phyloP scores from a whole-genome alignment of 2,329 filamentous ascomycete species.

The Penicillium thymicola region DNA sequence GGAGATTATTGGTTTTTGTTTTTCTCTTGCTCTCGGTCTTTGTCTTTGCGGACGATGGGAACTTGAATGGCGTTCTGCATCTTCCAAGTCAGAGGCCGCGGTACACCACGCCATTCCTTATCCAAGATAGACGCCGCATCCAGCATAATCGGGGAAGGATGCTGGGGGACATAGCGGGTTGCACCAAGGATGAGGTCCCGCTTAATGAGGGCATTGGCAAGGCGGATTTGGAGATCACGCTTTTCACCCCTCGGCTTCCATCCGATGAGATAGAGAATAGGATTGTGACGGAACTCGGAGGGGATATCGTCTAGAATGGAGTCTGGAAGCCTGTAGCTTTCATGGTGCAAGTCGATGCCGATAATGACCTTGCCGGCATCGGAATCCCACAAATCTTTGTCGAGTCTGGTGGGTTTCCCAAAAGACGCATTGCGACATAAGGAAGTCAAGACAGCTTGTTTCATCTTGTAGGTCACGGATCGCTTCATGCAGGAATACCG shows the following conservation, averaged over 20 bases:
- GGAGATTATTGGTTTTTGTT: background rate
- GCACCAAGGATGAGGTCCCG: conserved; percentile 30
- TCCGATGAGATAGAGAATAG: conserved; percentile 25
- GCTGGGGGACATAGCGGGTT: conserved; percentile 18
- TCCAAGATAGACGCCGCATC: conserved; percentile 36
- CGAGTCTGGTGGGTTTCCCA: conserved; percentile 10
- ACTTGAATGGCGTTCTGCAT: conserved; percentile 35
- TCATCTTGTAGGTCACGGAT: conserved; percentile 34
- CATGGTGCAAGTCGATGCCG: conserved; percentile 27
- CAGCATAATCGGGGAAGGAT: conserved; percentile 33
- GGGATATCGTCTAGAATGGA: conserved; percentile 23
- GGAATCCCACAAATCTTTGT: conserved; percentile 19
- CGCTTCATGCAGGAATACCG: conserved; percentile 45
- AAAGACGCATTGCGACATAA: conserved; percentile 26
- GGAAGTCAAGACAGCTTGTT: conserved; percentile 29
- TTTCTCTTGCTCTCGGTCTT: conserved; percentile 2
- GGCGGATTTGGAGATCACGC: conserved; percentile 25
- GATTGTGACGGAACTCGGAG: conserved; percentile 25
- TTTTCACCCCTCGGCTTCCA: conserved; percentile 18
- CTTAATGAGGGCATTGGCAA: conserved; percentile 27
- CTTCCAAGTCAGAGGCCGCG: conserved; percentile 29
- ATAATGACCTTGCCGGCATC: conserved; percentile 35
- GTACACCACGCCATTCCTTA: conserved; percentile 27
- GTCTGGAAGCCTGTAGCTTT: conserved; percentile 8
- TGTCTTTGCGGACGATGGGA: conserved; percentile 17